phyloP scores from a whole-genome alignment of 2,329 filamentous ascomycete genomes.

The Paracorniculantispora psalliotae region DNA sequence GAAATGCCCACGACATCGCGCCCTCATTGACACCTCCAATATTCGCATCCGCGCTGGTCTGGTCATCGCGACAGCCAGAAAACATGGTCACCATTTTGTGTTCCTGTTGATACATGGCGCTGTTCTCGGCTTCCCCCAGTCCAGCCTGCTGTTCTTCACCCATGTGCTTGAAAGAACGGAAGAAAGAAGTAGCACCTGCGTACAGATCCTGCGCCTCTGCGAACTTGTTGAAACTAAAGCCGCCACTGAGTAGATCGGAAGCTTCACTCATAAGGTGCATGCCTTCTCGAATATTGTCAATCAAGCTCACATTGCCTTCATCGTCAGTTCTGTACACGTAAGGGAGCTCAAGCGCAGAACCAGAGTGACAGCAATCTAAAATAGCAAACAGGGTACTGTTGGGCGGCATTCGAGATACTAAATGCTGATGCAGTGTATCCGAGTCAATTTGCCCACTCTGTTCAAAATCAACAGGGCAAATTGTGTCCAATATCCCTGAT shows the following conservation, averaged over 20 bases:
- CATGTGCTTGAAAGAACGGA: conserved; percentile 12
- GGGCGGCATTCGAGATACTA: conserved; percentile 58
- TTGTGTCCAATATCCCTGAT: conserved; percentile 54
- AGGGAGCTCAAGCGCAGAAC: conserved; percentile 52
- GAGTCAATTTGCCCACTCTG: conserved; percentile 50
- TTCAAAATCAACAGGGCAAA: conserved; percentile 54
- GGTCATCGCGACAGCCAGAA: conserved; percentile 83
- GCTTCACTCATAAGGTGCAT: conserved; percentile 10
- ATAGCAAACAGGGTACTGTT: conserved; percentile 59
- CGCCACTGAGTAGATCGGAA: conserved; percentile 6
- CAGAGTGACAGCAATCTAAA: conserved; percentile 56
- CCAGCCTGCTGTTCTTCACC: conserved; percentile 9
- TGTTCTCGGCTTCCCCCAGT: not conserved
- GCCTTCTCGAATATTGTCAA: conserved; percentile 8
- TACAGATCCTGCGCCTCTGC: conserved; percentile 13
- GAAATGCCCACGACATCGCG: conserved; percentile 12
- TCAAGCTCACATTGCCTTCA: conserved; percentile 9
- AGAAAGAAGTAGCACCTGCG: conserved; percentile 11
- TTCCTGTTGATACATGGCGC: conserved; percentile 10
- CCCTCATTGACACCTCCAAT: conserved; percentile 12
- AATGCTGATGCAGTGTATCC: conserved; percentile 56
- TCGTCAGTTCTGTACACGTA: conserved; percentile 42
- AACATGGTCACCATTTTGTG: conserved; percentile 67
- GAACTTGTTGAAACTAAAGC: conserved; percentile 11
- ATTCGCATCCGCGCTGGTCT: conserved; percentile 46